Base-by-base conservation (phyloP, 768 basidiomycete genomes). In the Mycena albidolilacea region DNA sequence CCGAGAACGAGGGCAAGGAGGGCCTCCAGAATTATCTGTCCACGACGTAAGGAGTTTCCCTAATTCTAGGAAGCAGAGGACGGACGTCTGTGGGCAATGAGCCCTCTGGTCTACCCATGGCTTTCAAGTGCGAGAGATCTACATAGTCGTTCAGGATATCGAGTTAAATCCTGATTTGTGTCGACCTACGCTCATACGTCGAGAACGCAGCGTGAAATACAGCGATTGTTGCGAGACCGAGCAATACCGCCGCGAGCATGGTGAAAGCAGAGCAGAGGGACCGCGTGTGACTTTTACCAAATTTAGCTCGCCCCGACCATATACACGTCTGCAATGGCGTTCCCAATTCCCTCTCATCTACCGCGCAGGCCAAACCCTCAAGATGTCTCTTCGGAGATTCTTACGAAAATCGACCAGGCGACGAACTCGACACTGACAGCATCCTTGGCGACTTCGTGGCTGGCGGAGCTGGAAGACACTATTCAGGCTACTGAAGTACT, bases 81-180 rank as follows among this genome's bases (percentile, higher is more conserved):
- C 85, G 75, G 75, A 95, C 94, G 76, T 92, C 90, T 60, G 82
- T 77, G 15, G 95, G 94, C 14, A 95, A 82, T 15, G 86, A 81
- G 14, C 89, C 90, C 79, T 94, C 92, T 38, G 92, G 93, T 65
- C 88, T 82, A 70, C 92, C 93, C 52, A 95, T 86, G 17, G 93
- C 92, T 77, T 95, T 96, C 75, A 94, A 79, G 74, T 90, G 90
- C 14, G 94, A 93, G 62, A 94, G 82, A 80, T 96, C 95, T 96
- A 55, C 70, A 23, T 66, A 70, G 37, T 58, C n/a, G 58, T 65
- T 67, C n/a, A 64, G 67, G 57, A 60, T 39, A n/a, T 50, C 10
- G 50, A 12, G 11, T 41, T 23, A 38, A 48, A 21, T 21, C 14
- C 38, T 35, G 6, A n/a, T n/a, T n/a, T 21, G n/a, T n/a, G 7